Base-by-base conservation (phyloP, 2,329 filamentous ascomycete genomes). In the Chaetoscypha palmicola region DNA sequence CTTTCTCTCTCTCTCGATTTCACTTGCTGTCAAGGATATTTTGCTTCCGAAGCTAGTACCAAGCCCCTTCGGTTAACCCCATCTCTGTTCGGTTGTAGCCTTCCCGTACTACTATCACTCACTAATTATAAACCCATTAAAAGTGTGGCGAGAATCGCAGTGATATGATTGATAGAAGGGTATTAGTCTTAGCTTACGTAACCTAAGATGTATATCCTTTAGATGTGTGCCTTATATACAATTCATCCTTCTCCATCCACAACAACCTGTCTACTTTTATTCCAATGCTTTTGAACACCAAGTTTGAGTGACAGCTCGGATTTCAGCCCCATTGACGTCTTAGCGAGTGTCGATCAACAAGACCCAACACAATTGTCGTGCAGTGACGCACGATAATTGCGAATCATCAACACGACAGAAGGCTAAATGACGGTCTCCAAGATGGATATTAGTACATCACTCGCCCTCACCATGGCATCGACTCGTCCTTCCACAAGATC, bases 391-490 rank as follows among this genome's bases (percentile, higher is more conserved):
- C 35, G 28, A 32, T 28, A 38, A 21, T n/a, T n/a, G 12, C 14
- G 32, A 22, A 28, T n/a, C 34, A 20, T 4, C 34, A 22, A 22
- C 11, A 22, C 20, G 10, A n/a, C n/a, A 4, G 9, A 34, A 16
- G 16, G 4, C n/a, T 34, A 7, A n/a, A n/a, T n/a, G n/a, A n/a
- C n/a, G n/a, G n/a, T n/a, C 32, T 34, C 10, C 4, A 34, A 10
- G 4, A 50, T 52, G 48, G 49, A 56, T 38, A 53, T 53, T 22
- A 51, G 45, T 31, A 42, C 51, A 23, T 47, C 48, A 16, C 36
- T 51, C 26, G 51, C 53, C 19, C 21, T 55, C 36, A 47, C 45
- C 22, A 50, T 57, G 49, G 48, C 51, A 24, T 42, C 47, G 12
- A 19, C 44, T 7, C 45, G 39, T 26, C 39, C 34, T 21, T 43